Evolutionary conservation across 2,329 filamentous ascomycete species (phyloP).

Genomic region (Aspergillus udagawae): DNA sequence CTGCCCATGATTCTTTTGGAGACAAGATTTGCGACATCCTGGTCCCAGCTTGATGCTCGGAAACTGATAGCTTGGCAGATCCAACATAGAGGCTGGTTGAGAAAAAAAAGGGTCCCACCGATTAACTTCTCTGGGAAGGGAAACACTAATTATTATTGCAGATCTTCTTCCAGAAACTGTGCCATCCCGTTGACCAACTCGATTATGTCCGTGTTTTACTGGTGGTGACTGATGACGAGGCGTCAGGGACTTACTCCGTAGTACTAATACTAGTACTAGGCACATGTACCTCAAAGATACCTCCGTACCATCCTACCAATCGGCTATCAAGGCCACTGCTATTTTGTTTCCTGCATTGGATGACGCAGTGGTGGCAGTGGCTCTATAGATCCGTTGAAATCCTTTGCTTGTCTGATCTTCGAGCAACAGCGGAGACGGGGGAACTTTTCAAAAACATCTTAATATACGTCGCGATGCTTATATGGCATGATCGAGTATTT

Average conservation of each 20-base stretch:
- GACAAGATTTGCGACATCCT: not conserved
- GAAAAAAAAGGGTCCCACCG: conserved; percentile 21
- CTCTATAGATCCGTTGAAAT: not conserved
- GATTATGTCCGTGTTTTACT: not conserved
- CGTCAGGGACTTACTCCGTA: not conserved
- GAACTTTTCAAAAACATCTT: not conserved
- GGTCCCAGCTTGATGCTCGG: not conserved
- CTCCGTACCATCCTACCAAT: not conserved
- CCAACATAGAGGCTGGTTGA: not conserved
- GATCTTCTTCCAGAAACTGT: conserved; percentile 19
- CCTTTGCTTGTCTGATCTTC: not conserved
- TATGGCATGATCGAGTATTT: not conserved
- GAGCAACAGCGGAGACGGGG: not conserved
- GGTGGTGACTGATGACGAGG: not conserved
- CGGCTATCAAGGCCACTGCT: too few species aligned
- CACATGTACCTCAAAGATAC: too few species aligned
- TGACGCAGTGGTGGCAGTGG: not conserved
- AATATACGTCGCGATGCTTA: not conserved
- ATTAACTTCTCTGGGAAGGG: conserved; percentile 15
- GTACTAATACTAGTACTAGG: not conserved
- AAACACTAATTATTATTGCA: conserved; percentile 10
- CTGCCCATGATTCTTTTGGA: not conserved
- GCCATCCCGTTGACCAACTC: conserved; percentile 7
- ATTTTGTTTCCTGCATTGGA: not conserved
- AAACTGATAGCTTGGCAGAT: not conserved